Conservation (phyloP, 768 basidiomycete species). For the Exidia glandulosa region DNA sequence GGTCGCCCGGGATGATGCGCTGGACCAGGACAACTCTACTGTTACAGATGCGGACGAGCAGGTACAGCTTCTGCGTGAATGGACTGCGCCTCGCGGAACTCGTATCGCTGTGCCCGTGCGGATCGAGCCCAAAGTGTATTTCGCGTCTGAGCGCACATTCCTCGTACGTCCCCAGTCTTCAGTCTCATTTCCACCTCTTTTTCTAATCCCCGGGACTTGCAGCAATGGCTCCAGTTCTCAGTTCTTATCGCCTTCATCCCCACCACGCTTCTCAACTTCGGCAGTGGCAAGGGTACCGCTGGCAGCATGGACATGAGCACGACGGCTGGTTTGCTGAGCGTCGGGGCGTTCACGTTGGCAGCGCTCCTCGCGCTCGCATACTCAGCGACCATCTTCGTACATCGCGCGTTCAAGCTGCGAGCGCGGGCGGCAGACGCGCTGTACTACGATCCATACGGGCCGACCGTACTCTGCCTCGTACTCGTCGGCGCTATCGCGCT, state of each 20-base stretch:
- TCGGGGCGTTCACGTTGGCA: conserved; percentile 80
- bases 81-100: conserved; percentile 78
- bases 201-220: conserved; percentile 2
- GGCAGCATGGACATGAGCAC: conserved; percentile 4
- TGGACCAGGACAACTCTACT: conserved; percentile 15
- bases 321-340: conserved; percentile 61
- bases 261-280: conserved; percentile 81
- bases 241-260: conserved; percentile 86
- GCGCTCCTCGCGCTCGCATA: conserved; percentile 85
- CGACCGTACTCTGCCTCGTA: conserved; percentile 60
- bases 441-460: conserved; percentile 86
- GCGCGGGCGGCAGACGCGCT: conserved; percentile 63
- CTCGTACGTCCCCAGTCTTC: conserved; percentile 43
- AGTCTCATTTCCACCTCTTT: not conserved
- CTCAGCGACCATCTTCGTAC: conserved; percentile 69
- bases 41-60: conserved; percentile 14
- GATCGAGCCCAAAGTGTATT: conserved; percentile 96
- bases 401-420: conserved; percentile 59
- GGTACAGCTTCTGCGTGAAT: conserved; percentile 40
- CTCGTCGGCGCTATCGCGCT: conserved; percentile 59
- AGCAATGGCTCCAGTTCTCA: conserved; percentile 86
- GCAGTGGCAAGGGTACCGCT: conserved; percentile 52
- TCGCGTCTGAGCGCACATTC: conserved; percentile 92
- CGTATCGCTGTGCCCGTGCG: conserved; percentile 88
- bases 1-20: conserved; percentile 9